phyloP scores from a whole-genome alignment of 2,329 filamentous ascomycete species.

The Trichoderma sp. region DNA sequence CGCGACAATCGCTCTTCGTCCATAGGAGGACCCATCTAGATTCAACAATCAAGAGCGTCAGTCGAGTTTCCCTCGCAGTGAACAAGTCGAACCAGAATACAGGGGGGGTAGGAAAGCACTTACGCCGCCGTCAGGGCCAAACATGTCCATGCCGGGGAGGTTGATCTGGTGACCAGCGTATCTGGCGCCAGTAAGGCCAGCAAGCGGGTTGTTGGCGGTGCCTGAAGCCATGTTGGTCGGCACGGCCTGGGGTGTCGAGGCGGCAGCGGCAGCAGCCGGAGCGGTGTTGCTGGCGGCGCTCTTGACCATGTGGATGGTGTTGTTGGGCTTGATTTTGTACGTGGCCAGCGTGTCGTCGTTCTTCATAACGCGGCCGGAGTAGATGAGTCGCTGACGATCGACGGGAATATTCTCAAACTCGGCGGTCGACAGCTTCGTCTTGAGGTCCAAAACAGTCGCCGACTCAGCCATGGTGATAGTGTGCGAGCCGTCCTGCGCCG shows the following conservation, averaged over 20 bases:
- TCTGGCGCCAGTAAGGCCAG: constrained; percentile 84
- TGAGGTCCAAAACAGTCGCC: constrained; percentile 79
- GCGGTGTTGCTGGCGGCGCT: constrained; percentile 82
- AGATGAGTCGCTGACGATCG: constrained; percentile 91
- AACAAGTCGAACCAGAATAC: neutral
- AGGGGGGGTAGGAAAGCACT: constrained; percentile 39
- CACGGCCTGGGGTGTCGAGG: constrained; percentile 46
- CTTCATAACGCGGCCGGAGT: constrained; percentile 95
- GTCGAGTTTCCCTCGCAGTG: neutral
- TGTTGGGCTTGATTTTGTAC: constrained; percentile 94
- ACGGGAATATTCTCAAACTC: constrained; percentile 85
- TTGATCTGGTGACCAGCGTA: constrained; percentile 85
- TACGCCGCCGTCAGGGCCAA: constrained; percentile 92
- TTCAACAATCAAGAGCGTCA: neutral
- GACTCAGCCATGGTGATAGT: constrained; percentile 74
- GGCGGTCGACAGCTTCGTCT: constrained; percentile 76
- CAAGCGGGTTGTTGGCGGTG: constrained; percentile 82
- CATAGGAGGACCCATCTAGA: constrained; percentile 85
- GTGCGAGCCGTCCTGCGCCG: constrained; percentile 85
- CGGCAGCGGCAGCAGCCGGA: constrained; percentile 41
- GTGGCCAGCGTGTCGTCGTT: constrained; percentile 80
- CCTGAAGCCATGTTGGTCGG: constrained; percentile 78
- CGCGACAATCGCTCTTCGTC: constrained; percentile 74
- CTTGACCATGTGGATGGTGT: constrained; percentile 95
- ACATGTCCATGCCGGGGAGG: constrained; percentile 81